Percentiles rank a stretch among this genome's conserved stretches.
Evolutionary conservation across 148 eudicot genomes (phyloP).

Genomic region (Fagopyrum tataricum): DNA sequence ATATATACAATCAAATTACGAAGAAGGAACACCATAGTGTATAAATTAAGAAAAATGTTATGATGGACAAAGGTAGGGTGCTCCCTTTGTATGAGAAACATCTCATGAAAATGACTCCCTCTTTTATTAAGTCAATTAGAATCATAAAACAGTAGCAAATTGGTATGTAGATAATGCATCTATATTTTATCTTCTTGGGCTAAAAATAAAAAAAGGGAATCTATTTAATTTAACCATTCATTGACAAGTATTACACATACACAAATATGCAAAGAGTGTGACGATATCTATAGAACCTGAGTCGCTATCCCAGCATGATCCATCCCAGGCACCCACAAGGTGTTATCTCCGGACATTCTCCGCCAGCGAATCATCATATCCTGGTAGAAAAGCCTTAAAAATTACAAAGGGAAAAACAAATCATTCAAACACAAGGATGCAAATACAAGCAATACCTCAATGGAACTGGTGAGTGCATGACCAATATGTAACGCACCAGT

Average conservation of each 20-base stretch:
- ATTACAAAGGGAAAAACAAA: neutral
- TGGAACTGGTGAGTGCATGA: constrained; percentile 87
- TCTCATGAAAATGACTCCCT: too few species aligned
- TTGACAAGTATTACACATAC: neutral
- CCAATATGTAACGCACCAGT: constrained; percentile 99
- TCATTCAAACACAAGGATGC: neutral
- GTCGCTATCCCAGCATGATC: constrained; percentile 99
- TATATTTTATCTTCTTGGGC: neutral
- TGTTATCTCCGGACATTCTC: constrained; percentile 90
- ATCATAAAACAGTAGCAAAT: too few species aligned
- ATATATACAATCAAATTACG: too few species aligned
- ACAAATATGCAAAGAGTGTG: neutral
- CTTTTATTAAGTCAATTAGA: too few species aligned
- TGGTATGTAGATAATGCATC: too few species aligned
- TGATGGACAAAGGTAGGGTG: too few species aligned
- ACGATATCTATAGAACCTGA: constrained; percentile 41
- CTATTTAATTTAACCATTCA: neutral
- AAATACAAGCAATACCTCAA: constrained; percentile 45
- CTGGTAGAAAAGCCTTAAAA: constrained; percentile 25
- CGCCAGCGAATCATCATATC: constrained; percentile 91
- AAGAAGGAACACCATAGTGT: too few species aligned
- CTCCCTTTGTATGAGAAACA: too few species aligned
- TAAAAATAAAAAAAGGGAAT: neutral
- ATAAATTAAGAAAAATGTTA: too few species aligned
- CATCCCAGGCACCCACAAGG: constrained; percentile 97